A percentile compares a stretch with the other conserved stretches of the same genome.
phyloP scores from a whole-genome alignment of 805 yeast species.

The Pichia occidentalis region DNA sequence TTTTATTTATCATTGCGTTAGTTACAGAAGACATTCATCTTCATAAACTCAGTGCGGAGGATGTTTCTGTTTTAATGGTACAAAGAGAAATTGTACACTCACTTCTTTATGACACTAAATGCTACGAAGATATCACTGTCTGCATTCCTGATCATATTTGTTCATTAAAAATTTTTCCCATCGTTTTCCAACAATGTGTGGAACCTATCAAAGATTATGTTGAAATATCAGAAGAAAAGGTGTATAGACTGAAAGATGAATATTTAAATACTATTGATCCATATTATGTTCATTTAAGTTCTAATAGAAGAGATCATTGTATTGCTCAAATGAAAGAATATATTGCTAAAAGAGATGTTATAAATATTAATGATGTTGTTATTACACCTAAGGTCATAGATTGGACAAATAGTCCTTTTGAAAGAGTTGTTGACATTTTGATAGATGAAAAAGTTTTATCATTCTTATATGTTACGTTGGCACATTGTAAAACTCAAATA shows the following conservation, averaged over 20 bases:
- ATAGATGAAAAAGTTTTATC: slow-evolving; percentile 46
- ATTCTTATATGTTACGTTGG: slow-evolving; percentile 45
- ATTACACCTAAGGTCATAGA: slow-evolving; percentile 47
- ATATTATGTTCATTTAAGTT: slow-evolving; percentile 67
- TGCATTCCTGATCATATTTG: slow-evolving; percentile 72
- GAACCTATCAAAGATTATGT: slow-evolving; percentile 47
- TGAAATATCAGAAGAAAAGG: slow-evolving; percentile 27
- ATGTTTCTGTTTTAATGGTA: slow-evolving; percentile 44
- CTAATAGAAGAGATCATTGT: slow-evolving; percentile 82
- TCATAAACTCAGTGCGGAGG: slow-evolving; percentile 41
- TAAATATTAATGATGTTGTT: slow-evolving; percentile 40
- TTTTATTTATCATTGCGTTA: slow-evolving; percentile 59
- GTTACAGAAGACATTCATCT: slow-evolving; percentile 62
- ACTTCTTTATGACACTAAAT: slow-evolving; percentile 67
- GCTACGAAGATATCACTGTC: slow-evolving; percentile 62
- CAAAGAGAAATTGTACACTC: slow-evolving; percentile 73
- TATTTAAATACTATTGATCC: slow-evolving; percentile 61
- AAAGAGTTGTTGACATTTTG: slow-evolving; percentile 43
- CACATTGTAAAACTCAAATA: slow-evolving; percentile 26
- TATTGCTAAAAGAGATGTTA: slow-evolving; percentile 29
- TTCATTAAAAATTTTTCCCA: slow-evolving; percentile 67
- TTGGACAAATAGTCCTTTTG: slow-evolving; percentile 35
- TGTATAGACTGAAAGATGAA: slow-evolving; percentile 60
- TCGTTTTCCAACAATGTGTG: slow-evolving; percentile 42
- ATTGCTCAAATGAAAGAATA: slow-evolving; percentile 52